These are phyloP conservation scores for Dryas octopetala DNA, from an alignment of 306 rosid species.

Conservation along the genomic window DNA sequence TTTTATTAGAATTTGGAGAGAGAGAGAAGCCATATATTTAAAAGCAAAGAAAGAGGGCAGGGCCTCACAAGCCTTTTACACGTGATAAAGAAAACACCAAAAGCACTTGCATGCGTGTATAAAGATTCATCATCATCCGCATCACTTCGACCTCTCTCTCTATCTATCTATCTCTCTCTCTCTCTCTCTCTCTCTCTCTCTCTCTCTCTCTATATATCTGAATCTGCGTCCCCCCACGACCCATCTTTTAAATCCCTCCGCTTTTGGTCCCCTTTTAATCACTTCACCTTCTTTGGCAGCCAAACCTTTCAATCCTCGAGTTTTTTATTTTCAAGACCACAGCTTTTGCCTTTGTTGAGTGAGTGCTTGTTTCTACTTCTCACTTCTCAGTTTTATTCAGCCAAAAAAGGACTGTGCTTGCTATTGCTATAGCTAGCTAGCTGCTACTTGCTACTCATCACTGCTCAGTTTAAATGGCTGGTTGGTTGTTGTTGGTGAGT, in stretches of 20 bases:
- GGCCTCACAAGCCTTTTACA: constrained; percentile 56
- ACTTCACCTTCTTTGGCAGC: constrained; percentile 21
- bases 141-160: constrained; percentile 14
- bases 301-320: not conserved
- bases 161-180: constrained; percentile 6
- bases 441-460: not conserved
- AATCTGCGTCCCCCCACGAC: constrained; percentile 29
- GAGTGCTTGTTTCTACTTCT: not conserved
- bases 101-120: constrained; percentile 85
- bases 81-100: constrained; percentile 81
- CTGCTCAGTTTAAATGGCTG: constrained; percentile 9
- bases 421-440: not conserved
- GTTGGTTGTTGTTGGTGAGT: constrained; percentile 38
- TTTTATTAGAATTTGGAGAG: constrained; percentile 14
- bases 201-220: constrained; percentile 4
- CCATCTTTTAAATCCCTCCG: constrained; percentile 17
- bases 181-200: constrained; percentile 17
- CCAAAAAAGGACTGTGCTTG: too few relatives aligned
- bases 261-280: constrained; percentile 22
- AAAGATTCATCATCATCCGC: constrained; percentile 71
- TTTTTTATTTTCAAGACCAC: not conserved
- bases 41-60: constrained; percentile 33
- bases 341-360: not conserved
- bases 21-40: constrained; percentile 25
- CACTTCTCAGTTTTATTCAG: not conserved